Percentiles rank a stretch among this genome's conserved stretches.
Evolutionary conservation across 805 yeast genomes (phyloP).

Genomic region (Candida nonsorbophila): DNA sequence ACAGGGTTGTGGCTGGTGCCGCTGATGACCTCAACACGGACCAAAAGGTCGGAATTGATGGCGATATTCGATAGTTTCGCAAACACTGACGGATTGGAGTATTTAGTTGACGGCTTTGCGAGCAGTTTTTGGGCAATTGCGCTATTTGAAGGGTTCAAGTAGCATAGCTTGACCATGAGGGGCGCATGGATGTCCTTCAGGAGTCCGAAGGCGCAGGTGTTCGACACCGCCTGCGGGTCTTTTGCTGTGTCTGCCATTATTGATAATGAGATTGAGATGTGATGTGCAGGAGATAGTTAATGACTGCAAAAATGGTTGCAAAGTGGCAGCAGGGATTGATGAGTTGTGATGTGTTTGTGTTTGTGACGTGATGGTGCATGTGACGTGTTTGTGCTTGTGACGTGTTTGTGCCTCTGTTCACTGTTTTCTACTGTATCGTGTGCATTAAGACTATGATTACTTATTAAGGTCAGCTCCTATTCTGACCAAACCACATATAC

Average conservation of each 20-base stretch:
- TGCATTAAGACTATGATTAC: no score
- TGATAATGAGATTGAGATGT: no score
- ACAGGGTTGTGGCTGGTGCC: constrained; percentile 22
- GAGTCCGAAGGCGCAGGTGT: constrained; percentile 33
- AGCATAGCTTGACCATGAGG: constrained; percentile 26
- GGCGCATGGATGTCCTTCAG: constrained; percentile 32
- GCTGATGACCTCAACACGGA: constrained; percentile 24
- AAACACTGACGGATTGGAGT: constrained; percentile 28
- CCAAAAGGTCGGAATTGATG: constrained; percentile 30
- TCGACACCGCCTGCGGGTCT: no score
- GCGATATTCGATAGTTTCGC: constrained; percentile 24
- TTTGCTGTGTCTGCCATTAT: no score
- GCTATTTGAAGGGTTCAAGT: constrained; percentile 16
- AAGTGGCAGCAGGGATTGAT: no score
- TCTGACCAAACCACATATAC: constrained; percentile 29
- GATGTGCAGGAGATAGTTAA: no score
- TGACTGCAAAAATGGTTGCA: no score
- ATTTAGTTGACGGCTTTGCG: constrained; percentile 26
- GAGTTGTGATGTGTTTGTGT: no score
- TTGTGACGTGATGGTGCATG: no score
- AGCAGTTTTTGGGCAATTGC: constrained; percentile 7
- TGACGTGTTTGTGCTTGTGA: no score
- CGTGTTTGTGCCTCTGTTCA: no score
- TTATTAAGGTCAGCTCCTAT: constrained; percentile 3
- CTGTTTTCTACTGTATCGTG: no score